Conservation (phyloP, 805 yeast species). For the Candida dendrica region DNA sequence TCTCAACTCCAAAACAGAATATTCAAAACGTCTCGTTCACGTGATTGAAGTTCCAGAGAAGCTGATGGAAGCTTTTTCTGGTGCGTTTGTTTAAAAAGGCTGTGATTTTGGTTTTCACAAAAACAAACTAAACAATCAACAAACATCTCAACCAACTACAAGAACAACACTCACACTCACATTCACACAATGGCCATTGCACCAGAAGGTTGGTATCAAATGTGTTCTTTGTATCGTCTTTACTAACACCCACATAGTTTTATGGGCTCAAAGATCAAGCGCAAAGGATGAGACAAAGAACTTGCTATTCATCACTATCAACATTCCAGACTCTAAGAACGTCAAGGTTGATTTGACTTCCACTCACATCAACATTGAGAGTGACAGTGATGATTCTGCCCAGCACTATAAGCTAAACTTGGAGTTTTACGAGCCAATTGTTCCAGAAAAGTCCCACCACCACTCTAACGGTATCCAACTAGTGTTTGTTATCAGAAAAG, state of each 20-base stretch:
- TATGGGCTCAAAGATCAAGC: conserved; percentile 96
- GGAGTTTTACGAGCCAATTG: conserved; percentile 73
- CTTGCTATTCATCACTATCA: conserved; percentile 65
- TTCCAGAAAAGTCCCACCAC: conserved; percentile 53
- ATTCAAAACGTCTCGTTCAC: no score
- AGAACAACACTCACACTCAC: no score
- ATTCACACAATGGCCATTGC: conserved; percentile 2
- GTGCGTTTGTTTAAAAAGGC: no score
- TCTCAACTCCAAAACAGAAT: no score
- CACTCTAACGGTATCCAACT: conserved; percentile 52
- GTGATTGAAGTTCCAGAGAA: no score
- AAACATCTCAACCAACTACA: background rate
- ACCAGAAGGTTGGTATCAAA: conserved; percentile 10
- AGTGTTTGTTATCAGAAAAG: conserved; percentile 63
- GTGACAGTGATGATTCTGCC: conserved; percentile 36
- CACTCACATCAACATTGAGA: conserved; percentile 44
- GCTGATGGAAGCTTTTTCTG: no score
- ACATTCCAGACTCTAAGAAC: conserved; percentile 60
- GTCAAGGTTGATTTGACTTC: conserved; percentile 57
- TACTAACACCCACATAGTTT: conserved; percentile 45
- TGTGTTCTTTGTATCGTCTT: conserved; percentile 1
- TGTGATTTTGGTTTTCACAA: no score
- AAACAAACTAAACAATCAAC: background rate
- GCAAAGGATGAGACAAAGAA: conserved; percentile 68
- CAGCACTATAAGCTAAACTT: conserved; percentile 52